Conservation (phyloP, 306 rosid genomes). For the Pterocarpus santalinus region DNA sequence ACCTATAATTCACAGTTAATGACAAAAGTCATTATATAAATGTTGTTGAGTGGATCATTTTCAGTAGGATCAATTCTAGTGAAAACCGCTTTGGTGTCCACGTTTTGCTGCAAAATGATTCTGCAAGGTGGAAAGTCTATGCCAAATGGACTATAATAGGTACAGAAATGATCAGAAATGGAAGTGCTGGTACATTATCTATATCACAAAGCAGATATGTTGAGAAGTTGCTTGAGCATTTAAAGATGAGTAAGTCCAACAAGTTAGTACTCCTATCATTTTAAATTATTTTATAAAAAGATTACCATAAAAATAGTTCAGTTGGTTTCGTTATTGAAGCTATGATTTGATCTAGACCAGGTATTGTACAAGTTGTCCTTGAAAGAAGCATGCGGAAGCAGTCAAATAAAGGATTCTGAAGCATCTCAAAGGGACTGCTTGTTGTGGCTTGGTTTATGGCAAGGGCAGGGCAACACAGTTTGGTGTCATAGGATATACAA, state of each 20-base stretch:
- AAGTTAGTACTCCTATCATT: no score
- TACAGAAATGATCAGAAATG: no score
- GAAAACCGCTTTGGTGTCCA: neutral
- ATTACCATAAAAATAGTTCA: neutral
- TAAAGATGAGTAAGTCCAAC: no score
- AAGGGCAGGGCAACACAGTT: neutral
- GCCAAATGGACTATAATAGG: neutral
- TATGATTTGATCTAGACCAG: neutral
- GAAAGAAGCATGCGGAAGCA: neutral
- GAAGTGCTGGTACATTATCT: no score
- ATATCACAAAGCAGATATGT: no score
- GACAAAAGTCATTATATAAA: neutral
- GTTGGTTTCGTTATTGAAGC: conserved; percentile 4
- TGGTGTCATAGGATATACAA: neutral
- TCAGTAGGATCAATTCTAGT: neutral
- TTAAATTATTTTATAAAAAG: no score
- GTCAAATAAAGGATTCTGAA: neutral
- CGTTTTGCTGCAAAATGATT: neutral
- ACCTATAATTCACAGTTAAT: conserved; percentile 52
- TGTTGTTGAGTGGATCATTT: conserved; percentile 1
- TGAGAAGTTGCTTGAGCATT: no score
- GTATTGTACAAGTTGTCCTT: neutral
- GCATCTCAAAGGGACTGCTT: neutral
- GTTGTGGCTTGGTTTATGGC: conserved; percentile 2
- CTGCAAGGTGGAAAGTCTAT: neutral